phyloP scores from a whole-genome alignment of 768 basidiomycete species.

The Leucocoprinus sp. region DNA sequence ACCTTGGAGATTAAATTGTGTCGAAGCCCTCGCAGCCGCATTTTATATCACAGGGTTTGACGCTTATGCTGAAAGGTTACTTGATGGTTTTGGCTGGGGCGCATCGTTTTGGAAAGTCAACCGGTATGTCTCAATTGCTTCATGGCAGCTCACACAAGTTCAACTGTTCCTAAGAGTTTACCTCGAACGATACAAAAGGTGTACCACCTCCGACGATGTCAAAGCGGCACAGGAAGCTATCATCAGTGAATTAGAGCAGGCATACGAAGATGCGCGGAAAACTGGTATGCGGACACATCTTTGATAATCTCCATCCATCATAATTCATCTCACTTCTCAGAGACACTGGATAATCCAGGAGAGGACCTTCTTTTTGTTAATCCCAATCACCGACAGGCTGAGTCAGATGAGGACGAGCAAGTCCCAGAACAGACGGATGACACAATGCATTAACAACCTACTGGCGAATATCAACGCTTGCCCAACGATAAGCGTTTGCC shows the following conservation, averaged over 20 bases:
- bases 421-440: not conserved
- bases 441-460: too few species aligned
- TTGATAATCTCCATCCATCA: not conserved
- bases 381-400: constrained; percentile 46
- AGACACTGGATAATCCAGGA: constrained; percentile 21
- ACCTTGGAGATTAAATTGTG: constrained; percentile 94
- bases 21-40: constrained; percentile 88
- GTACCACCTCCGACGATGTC: constrained; percentile 54
- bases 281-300: constrained; percentile 31
- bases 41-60: constrained; percentile 92
- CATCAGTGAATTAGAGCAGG: constrained; percentile 58
- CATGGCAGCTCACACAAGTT: too few species aligned
- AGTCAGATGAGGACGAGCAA: not conserved
- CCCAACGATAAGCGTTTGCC: too few species aligned
- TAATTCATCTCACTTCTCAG: not conserved
- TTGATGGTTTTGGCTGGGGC: constrained; percentile 88
- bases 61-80: constrained; percentile 65
- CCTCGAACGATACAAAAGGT: constrained; percentile 71
- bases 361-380: constrained; percentile 64
- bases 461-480: too few species aligned
- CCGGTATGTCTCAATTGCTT: constrained; percentile 29
- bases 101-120: constrained; percentile 84
- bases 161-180: constrained; percentile 39
- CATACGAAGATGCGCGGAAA: constrained; percentile 49
- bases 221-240: constrained; percentile 54